Percentiles rank a stretch among this genome's conserved stretches.
phyloP scores from a whole-genome alignment of 2,329 filamentous ascomycete species.

The Diplodia intermedia region DNA sequence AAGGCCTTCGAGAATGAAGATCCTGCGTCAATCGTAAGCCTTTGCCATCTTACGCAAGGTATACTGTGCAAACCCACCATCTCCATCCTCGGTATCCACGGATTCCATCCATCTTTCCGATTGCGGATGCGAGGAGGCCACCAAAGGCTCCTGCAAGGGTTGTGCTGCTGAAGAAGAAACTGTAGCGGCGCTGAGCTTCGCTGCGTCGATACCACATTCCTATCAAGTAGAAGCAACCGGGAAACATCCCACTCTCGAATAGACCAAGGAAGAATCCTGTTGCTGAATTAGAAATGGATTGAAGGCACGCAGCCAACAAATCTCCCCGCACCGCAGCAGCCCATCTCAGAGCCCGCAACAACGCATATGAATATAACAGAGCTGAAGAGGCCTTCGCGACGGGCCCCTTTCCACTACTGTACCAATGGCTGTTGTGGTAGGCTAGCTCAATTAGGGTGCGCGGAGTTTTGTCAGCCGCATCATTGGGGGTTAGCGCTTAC shows the following conservation, averaged over 20 bases:
- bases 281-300: not conserved
- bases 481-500: constrained; percentile 32
- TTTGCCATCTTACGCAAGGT: not conserved
- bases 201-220: constrained; percentile 76
- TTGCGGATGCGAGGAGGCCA: constrained; percentile 81
- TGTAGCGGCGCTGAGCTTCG: constrained; percentile 90
- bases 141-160: constrained; percentile 84
- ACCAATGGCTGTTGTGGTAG: too few species aligned
- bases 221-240: constrained; percentile 60
- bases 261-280: constrained; percentile 76
- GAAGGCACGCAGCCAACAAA: not conserved
- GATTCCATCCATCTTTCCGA: constrained; percentile 83
- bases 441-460: too few species aligned
- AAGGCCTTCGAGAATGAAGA: constrained; percentile 73
- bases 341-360: too few species aligned
- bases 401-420: too few species aligned
- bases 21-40: constrained; percentile 42
- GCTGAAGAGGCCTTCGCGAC: too few species aligned
- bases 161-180: constrained; percentile 89
- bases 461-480: too few species aligned
- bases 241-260: constrained; percentile 65
- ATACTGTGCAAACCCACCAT: constrained; percentile 54
- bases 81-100: constrained; percentile 75
- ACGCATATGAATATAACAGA: too few species aligned
- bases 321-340: not conserved